Evolutionary conservation across 2,329 filamentous ascomycete genomes (phyloP).

Genomic region (Daldinia eschscholtzii): DNA sequence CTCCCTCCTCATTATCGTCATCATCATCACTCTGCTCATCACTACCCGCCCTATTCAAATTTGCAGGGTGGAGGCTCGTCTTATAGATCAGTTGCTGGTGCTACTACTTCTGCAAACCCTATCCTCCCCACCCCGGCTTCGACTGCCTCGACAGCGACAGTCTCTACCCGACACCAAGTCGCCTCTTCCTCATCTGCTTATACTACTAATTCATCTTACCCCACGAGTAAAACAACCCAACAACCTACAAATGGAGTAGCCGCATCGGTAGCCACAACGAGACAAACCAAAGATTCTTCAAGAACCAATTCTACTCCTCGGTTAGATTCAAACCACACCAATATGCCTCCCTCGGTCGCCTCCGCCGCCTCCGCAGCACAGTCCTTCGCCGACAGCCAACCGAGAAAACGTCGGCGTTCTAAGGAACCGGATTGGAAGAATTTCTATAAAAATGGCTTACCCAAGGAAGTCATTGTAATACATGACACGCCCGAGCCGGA

Average conservation of each 20-base stretch:
- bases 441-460: slow-evolving; percentile 86
- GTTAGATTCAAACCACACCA: slow-evolving; percentile 51
- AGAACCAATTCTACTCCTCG: slow-evolving; percentile 53
- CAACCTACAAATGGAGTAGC: slow-evolving; percentile 55
- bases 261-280: slow-evolving; percentile 52
- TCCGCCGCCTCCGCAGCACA: slow-evolving; percentile 40
- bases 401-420: slow-evolving; percentile 68
- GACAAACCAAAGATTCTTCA: slow-evolving; percentile 49
- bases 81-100: slow-evolving; percentile 53
- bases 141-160: slow-evolving; percentile 54
- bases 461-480: slow-evolving; percentile 88
- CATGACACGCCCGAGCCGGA: slow-evolving; percentile 75
- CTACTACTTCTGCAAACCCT: slow-evolving; percentile 47
- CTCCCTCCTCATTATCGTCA: slow-evolving; percentile 75
- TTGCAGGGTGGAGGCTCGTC: slow-evolving; percentile 55
- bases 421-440: slow-evolving; percentile 80
- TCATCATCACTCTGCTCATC: slow-evolving; percentile 70
- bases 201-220: slow-evolving; percentile 44
- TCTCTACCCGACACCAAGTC: slow-evolving; percentile 49
- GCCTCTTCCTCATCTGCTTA: slow-evolving; percentile 52
- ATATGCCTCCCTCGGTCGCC: slow-evolving; percentile 55
- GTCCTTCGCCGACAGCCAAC: slow-evolving; percentile 49
- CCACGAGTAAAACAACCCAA: slow-evolving; percentile 44
- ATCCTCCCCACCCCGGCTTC: slow-evolving; percentile 57
- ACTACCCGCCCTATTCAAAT: slow-evolving; percentile 53